Percentiles rank a stretch among this genome's conserved stretches.
Conservation (phyloP, 208 protist species). For the Trypanosoma vivax region DNA sequence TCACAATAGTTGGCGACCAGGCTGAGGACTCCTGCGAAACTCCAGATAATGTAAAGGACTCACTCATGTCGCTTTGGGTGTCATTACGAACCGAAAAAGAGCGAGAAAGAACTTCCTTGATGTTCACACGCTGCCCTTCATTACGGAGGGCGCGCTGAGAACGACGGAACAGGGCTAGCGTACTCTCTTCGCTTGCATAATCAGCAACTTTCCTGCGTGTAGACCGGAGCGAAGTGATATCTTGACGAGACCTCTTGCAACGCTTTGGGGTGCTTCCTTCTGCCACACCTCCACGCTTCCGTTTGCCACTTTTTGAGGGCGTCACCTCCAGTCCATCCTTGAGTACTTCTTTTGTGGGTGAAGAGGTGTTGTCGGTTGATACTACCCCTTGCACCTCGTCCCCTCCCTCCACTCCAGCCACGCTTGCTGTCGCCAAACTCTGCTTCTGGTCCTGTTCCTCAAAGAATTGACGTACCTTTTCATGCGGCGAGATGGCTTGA, state of each 20-base stretch:
- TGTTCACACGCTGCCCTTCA: conserved; percentile 49
- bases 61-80: conserved; percentile 3
- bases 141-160: conserved; percentile 64
- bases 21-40: conserved; percentile 24
- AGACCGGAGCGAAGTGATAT: too few species aligned
- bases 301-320: too few species aligned
- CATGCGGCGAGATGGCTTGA: conserved; percentile 7
- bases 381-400: background rate
- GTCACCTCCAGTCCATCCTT: too few species aligned
- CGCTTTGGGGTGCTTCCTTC: too few species aligned
- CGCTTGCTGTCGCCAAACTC: too few species aligned
- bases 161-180: conserved; percentile 39
- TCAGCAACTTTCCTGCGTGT: background rate
- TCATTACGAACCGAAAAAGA: conserved; percentile 12
- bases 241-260: too few species aligned
- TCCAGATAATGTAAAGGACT: conserved; percentile 21
- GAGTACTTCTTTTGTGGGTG: too few species aligned
- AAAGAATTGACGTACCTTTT: conserved; percentile 18
- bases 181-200: conserved; percentile 20
- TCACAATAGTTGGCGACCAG: conserved; percentile 55
- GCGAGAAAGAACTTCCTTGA: conserved; percentile 56
- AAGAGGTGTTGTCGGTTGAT: too few species aligned
- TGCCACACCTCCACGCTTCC: too few species aligned
- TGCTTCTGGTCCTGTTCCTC: conserved; percentile 23
- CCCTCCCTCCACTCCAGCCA: background rate